Evolutionary conservation across 306 rosid genomes (phyloP), one percentile per base, ranked within the genome.

Genomic region (Castanea crenata): DNA sequence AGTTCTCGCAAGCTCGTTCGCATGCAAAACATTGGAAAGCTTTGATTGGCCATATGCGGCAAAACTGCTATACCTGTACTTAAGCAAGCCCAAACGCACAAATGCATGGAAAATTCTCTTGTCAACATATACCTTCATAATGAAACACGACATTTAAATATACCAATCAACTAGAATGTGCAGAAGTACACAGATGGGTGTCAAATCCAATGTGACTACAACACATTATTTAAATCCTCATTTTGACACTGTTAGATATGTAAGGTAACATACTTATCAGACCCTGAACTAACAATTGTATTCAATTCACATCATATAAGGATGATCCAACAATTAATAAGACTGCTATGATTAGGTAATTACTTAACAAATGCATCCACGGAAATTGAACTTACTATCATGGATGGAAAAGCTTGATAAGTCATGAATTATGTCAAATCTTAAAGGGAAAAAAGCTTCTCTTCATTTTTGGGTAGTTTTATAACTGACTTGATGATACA

Each of bases 21-120:
- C 92, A 79, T 93, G 98, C 85, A 95, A 87, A 74, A 93, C 64
- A 77, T 95, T 95, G 56, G 97, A 93, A 71, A 95, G 91, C 90
- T 95, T 95, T 61, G 99, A 91, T 63, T 93, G 98, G 79, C 98
- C 98, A 78, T 95, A 95, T 58, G 99, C 99, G 41, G 76, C 57
- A 76, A 86, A 79, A 51, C 84, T 88, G 72, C 16, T 82, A 86
- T 91, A 94, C 83, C 98, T 94, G 89, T 79, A 79, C 59, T 63
- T 51, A 19, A 72, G 56, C 38, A 74, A 44, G 58, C n/a, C 74
- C 67, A 59, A 8, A 51, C 41, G 20, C 38, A 69, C 34, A 67
- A 58, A 35, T 29, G 10, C 74, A n/a, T 52, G 69, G 23, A 51
- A 20, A 21, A n/a, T 21, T 74, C 59, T 83, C 69, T 31, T 19